Evolutionary conservation across 257 asterid genomes (phyloP).

Genomic region (Avicennia marina): DNA sequence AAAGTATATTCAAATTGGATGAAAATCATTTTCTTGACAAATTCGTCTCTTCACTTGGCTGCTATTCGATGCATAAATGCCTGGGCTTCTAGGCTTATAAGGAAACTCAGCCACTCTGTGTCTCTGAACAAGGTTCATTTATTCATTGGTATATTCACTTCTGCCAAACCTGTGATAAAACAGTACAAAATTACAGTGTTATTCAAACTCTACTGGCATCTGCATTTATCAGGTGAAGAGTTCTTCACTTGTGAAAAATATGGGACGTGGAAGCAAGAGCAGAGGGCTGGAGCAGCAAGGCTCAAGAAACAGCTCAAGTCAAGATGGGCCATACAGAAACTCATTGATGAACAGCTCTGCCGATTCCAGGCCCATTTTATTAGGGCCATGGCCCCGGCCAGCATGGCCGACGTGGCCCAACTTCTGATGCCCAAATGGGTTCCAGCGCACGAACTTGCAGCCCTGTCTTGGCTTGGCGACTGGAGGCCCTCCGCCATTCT

Average conservation of each 20-base stretch:
- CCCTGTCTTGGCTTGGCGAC: conserved; percentile 76
- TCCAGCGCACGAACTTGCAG: conserved; percentile 59
- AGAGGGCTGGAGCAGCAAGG: conserved; percentile 55
- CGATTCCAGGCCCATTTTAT: conserved; percentile 48
- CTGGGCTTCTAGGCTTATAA: too few relatives aligned
- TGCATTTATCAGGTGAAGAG: conserved; percentile 36
- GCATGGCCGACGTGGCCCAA: conserved; percentile 47
- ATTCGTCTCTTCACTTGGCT: too few relatives aligned
- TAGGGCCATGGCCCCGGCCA: conserved; percentile 39
- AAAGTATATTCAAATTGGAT: too few relatives aligned
- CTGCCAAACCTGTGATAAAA: too few relatives aligned
- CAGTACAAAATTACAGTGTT: too few relatives aligned
- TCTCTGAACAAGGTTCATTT: too few relatives aligned
- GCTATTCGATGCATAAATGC: too few relatives aligned
- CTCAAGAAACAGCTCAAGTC: conserved; percentile 70
- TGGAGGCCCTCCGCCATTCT: conserved; percentile 87
- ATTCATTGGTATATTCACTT: neutral
- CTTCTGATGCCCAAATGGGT: conserved; percentile 67
- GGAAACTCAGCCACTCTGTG: too few relatives aligned
- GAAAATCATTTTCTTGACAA: too few relatives aligned
- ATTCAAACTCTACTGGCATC: neutral
- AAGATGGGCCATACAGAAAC: conserved; percentile 59
- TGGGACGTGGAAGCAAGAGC: conserved; percentile 68
- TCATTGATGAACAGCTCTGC: conserved; percentile 54
- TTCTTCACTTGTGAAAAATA: conserved; percentile 33